Conservation (phyloP, 257 asterid genomes). For the Salvia hispanica region DNA sequence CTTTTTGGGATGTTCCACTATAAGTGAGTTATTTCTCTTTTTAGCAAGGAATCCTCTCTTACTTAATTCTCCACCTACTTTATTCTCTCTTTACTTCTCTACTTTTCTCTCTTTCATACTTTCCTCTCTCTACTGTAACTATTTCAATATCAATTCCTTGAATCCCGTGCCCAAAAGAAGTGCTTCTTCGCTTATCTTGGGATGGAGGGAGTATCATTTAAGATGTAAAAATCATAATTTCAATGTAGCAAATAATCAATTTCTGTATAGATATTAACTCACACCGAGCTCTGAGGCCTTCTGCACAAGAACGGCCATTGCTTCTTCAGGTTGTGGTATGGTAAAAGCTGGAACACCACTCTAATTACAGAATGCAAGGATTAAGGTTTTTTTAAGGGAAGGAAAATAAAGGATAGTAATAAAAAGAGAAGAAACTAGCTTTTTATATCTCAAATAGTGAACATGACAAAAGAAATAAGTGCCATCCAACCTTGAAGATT, state of each 20-base stretch:
- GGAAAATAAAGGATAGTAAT: too few species aligned
- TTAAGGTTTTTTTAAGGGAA: neutral
- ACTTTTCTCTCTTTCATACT: too few species aligned
- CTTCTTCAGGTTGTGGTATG: slow-evolving; percentile 73
- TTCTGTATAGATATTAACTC: slow-evolving; percentile 36
- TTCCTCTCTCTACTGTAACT: too few species aligned
- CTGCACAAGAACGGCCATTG: slow-evolving; percentile 62
- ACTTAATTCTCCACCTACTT: too few species aligned
- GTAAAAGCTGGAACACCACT: slow-evolving; percentile 65
- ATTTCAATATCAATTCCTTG: too few species aligned
- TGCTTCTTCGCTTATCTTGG: too few species aligned
- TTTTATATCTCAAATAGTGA: slow-evolving; percentile 16
- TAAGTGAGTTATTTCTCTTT: too few species aligned
- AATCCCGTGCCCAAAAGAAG: too few species aligned
- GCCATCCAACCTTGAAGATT: slow-evolving; percentile 74
- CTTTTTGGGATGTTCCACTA: too few species aligned
- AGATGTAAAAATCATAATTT: neutral
- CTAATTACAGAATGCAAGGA: slow-evolving; percentile 35
- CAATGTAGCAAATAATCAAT: slow-evolving; percentile 18
- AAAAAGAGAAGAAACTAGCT: slow-evolving; percentile 3
- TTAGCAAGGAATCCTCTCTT: too few species aligned
- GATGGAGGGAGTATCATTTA: too few species aligned
- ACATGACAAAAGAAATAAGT: slow-evolving; percentile 21
- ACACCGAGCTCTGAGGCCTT: slow-evolving; percentile 61
- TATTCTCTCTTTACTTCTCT: too few species aligned